Percentiles rank a stretch among this genome's conserved stretches.
Conservation (phyloP, 495 filamentous ascomycete species). For the Neurospora hispaniola region DNA sequence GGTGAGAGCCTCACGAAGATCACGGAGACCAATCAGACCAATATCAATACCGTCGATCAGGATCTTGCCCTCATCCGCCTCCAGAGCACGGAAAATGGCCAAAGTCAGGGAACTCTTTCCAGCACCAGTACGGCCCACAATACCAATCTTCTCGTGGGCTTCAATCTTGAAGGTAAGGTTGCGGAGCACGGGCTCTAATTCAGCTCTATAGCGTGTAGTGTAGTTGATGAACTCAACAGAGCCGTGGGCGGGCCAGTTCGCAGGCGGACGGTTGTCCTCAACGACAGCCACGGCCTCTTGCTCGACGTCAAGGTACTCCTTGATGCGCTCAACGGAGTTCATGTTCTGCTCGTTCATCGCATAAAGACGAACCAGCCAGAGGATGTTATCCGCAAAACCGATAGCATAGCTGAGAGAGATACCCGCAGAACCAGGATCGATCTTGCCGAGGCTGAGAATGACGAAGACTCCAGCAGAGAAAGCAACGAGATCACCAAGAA, state of each 20-base stretch:
- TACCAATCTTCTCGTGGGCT: conserved; percentile 86
- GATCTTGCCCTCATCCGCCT: conserved; percentile 85
- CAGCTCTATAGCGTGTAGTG: conserved; percentile 76
- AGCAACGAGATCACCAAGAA: conserved; percentile 80
- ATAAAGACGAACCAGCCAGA: conserved; percentile 96
- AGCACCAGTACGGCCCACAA: conserved; percentile 92
- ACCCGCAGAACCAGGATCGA: conserved; percentile 91
- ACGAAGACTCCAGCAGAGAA: conserved; percentile 95
- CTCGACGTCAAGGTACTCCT: conserved; percentile 94
- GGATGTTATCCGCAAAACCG: conserved; percentile 90
- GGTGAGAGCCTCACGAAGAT: conserved; percentile 87
- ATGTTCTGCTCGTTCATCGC: conserved; percentile 96
- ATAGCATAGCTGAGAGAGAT: conserved; percentile 97
- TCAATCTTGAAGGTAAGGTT: conserved; percentile 78
- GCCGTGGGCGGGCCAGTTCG: conserved; percentile 78
- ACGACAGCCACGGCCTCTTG: conserved; percentile 79
- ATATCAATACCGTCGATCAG: conserved; percentile 86
- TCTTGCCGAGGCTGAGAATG: conserved; percentile 66
- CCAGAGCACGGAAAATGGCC: conserved; percentile 93
- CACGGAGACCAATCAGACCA: conserved; percentile 74
- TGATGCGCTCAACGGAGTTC: conserved; percentile 98
- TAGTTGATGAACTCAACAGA: conserved; percentile 81
- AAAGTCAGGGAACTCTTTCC: conserved; percentile 95
- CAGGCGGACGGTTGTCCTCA: conserved; percentile 62
- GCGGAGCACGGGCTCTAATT: conserved; percentile 77